Evolutionary conservation across 2,329 filamentous ascomycete genomes (phyloP).

Genomic region (Dothideomycetes sp.): DNA sequence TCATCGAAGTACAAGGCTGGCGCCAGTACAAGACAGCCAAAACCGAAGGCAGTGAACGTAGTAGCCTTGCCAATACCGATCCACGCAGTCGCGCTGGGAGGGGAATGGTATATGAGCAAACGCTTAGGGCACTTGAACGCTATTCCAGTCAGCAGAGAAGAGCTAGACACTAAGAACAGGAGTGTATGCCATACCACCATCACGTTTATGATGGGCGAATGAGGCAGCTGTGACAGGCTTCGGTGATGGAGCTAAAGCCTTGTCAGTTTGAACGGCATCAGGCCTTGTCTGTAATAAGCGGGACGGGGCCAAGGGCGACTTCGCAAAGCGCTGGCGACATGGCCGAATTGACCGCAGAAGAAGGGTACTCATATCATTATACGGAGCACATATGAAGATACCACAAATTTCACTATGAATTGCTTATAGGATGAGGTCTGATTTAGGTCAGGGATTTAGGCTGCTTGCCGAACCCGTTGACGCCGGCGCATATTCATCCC

Average conservation of each 20-base stretch:
- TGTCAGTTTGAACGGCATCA: too few species aligned
- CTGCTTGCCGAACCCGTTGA: too few species aligned
- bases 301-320: neutral
- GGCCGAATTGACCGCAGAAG: neutral
- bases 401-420: too few species aligned
- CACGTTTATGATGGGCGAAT: neutral
- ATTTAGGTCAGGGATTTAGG: too few species aligned
- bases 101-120: slow-evolving; percentile 65
- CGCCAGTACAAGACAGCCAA: slow-evolving; percentile 53
- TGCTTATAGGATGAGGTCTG: neutral
- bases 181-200: neutral
- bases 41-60: slow-evolving; percentile 56
- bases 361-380: neutral
- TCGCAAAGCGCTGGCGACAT: neutral
- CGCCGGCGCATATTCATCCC: too few species aligned
- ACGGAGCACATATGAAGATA: neutral
- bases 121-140: slow-evolving; percentile 41
- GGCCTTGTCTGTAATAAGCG: too few species aligned
- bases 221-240: neutral
- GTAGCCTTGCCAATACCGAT: slow-evolving; percentile 61
- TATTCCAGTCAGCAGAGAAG: too few species aligned
- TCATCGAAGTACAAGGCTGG: slow-evolving; percentile 41
- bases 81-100: slow-evolving; percentile 54
- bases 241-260: too few species aligned
- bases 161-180: too few species aligned